Percentiles rank a stretch among this genome's conserved stretches.
phyloP scores from a whole-genome alignment of 139 green algal genomes.

The Closterium sp. region DNA sequence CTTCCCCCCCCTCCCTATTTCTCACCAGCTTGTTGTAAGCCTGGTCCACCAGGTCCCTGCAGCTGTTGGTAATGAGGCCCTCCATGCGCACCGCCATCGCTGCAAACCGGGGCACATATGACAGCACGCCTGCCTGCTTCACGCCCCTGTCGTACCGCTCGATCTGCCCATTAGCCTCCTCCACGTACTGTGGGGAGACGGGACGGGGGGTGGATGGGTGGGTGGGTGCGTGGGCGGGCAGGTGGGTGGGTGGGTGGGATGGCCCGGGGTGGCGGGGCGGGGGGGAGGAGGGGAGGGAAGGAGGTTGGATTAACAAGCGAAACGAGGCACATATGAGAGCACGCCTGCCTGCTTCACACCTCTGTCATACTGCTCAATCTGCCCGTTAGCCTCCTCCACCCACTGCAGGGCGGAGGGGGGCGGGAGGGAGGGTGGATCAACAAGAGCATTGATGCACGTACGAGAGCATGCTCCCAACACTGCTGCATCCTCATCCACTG shows the following conservation, averaged over 20 bases:
- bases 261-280: no score
- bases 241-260: no score
- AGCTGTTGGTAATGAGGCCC: background rate
- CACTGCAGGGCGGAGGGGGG: background rate
- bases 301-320: no score
- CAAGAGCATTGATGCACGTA: background rate
- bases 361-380: conserved; percentile 36
- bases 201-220: no score
- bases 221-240: no score
- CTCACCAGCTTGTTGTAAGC: conserved; percentile 41
- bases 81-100: conserved; percentile 34
- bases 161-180: conserved; percentile 25
- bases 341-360: conserved; percentile 27
- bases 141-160: conserved; percentile 25
- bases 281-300: no score
- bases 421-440: background rate
- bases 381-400: conserved; percentile 20
- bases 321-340: background rate
- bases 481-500: background rate
- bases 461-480: background rate
- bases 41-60: conserved; percentile 39
- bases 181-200: conserved; percentile 40
- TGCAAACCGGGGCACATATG: conserved; percentile 36
- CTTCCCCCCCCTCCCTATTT: background rate
- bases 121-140: conserved; percentile 30